These are phyloP conservation scores for Dryadomyces sulphureus DNA, from an alignment of 2,329 filamentous ascomycete genomes.

Conservation along the genomic window DNA sequence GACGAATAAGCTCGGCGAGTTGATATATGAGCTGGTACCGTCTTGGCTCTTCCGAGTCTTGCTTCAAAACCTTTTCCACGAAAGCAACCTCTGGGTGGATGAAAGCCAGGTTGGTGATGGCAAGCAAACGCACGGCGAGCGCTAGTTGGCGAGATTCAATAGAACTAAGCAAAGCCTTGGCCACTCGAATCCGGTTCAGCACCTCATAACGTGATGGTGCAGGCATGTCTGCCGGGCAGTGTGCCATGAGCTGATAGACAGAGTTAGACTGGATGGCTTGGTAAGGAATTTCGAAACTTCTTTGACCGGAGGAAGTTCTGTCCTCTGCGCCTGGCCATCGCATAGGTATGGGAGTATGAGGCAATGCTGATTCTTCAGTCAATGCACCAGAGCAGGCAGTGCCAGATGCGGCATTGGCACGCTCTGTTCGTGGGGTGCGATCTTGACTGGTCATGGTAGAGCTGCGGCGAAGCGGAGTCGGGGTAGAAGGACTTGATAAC, in stretches of 20 bases:
- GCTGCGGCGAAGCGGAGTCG: slow-evolving; percentile 60
- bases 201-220: slow-evolving; percentile 66
- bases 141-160: slow-evolving; percentile 56
- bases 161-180: slow-evolving; percentile 61
- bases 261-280: slow-evolving; percentile 34
- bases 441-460: slow-evolving; percentile 37
- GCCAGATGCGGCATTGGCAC: slow-evolving; percentile 9
- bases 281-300: slow-evolving; percentile 50
- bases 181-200: slow-evolving; percentile 66
- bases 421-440: slow-evolving; percentile 24
- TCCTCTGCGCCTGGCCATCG: slow-evolving; percentile 25
- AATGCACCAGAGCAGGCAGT: slow-evolving; percentile 12
- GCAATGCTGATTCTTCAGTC: slow-evolving; percentile 30
- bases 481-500: slow-evolving; percentile 41
- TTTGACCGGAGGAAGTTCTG: slow-evolving; percentile 30
- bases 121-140: slow-evolving; percentile 67
- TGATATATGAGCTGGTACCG: slow-evolving; percentile 84
- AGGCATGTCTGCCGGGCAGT: slow-evolving; percentile 50
- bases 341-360: slow-evolving; percentile 16
- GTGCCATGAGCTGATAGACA: slow-evolving; percentile 41
- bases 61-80: slow-evolving; percentile 68
- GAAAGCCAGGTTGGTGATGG: slow-evolving; percentile 82
- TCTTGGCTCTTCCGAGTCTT: slow-evolving; percentile 80
- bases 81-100: slow-evolving; percentile 76
- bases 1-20: slow-evolving; percentile 79